Conservation (phyloP, 2,329 filamentous ascomycete genomes). For the Peltaster fructicola region DNA sequence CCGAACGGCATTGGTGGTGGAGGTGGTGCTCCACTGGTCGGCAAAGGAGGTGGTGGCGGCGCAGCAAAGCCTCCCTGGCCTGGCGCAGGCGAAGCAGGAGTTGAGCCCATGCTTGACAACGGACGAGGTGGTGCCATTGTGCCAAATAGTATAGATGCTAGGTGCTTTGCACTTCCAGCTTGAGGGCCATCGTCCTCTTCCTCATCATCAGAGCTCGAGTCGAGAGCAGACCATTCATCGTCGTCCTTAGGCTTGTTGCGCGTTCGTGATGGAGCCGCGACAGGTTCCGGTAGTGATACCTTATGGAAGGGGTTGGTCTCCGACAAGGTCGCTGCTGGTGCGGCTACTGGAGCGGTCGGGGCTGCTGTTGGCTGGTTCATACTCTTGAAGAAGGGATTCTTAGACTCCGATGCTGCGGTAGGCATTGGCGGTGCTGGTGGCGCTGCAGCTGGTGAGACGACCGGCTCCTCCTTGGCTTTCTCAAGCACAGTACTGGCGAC, state of each 20-base stretch:
- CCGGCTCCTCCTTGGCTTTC: slow-evolving; percentile 28
- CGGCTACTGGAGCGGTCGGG: slow-evolving; percentile 25
- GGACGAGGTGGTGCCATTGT: slow-evolving; percentile 91
- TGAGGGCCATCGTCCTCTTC: slow-evolving; percentile 65
- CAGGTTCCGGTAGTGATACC: slow-evolving; percentile 33
- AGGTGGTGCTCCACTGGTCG: slow-evolving; percentile 23
- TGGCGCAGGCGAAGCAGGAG: slow-evolving; percentile 21
- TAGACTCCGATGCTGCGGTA: slow-evolving; percentile 49
- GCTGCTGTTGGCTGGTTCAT: slow-evolving; percentile 44
- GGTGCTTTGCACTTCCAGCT: slow-evolving; percentile 70
- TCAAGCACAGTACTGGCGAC: slow-evolving; percentile 38
- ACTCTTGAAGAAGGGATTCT: slow-evolving; percentile 89
- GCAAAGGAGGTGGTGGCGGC: slow-evolving; percentile 27
- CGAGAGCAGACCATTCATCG: slow-evolving; percentile 64
- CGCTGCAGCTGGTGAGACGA: slow-evolving; percentile 23
- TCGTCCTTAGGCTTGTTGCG: slow-evolving; percentile 38
- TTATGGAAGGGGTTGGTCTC: slow-evolving; percentile 94
- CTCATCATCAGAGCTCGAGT: slow-evolving; percentile 50
- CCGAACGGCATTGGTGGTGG: slow-evolving; percentile 18
- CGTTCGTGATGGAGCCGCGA: slow-evolving; percentile 28
- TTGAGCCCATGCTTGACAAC: slow-evolving; percentile 49
- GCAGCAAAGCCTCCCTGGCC: slow-evolving; percentile 16
- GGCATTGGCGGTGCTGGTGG: slow-evolving; percentile 14
- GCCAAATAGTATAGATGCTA: slow-evolving; percentile 88
- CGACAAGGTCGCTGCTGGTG: slow-evolving; percentile 23